phyloP scores from a whole-genome alignment of 2,329 filamentous ascomycete species.

The Colletotrichum sp. region DNA sequence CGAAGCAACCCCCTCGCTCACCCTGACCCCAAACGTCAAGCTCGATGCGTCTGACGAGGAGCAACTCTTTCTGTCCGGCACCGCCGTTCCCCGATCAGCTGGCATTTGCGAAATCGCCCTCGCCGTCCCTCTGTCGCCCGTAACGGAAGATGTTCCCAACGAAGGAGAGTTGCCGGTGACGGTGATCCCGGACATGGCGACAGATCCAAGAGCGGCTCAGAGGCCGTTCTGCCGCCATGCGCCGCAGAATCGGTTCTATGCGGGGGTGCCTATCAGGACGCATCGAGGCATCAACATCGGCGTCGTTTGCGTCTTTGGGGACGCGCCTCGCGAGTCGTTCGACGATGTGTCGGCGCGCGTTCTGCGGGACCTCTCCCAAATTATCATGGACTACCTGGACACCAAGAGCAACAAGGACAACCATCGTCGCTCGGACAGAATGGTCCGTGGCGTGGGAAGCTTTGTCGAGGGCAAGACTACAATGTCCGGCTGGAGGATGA shows the following conservation, averaged over 20 bases:
- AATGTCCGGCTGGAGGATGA: conserved; percentile 24
- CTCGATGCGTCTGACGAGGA: neutral
- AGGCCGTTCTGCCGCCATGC: neutral
- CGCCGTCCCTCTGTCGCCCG: neutral
- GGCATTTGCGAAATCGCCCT: conserved; percentile 33
- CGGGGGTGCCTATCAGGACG: conserved; percentile 44
- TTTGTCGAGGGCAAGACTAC: conserved; percentile 39
- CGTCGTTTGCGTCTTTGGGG: conserved; percentile 39
- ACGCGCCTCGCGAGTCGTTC: conserved; percentile 28
- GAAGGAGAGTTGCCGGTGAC: conserved; percentile 32
- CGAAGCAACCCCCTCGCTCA: conserved; percentile 49
- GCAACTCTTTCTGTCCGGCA: conserved; percentile 28
- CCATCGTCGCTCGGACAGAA: conserved; percentile 36
- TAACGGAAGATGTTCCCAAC: rapidly evolving
- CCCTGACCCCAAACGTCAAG: conserved; percentile 32
- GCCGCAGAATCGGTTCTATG: conserved; percentile 39
- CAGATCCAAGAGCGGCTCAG: conserved; percentile 31
- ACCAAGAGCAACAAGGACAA: conserved; percentile 27
- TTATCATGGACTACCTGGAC: conserved; percentile 41
- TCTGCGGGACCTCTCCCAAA: conserved; percentile 27
- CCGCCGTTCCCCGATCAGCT: conserved; percentile 29
- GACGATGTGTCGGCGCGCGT: conserved; percentile 29
- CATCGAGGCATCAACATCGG: conserved; percentile 46
- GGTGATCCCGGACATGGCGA: conserved; percentile 36
- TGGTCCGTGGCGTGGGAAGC: conserved; percentile 38